Evolutionary conservation across 495 filamentous ascomycete species (phyloP).

Genomic region (Schizothecium vesticola): DNA sequence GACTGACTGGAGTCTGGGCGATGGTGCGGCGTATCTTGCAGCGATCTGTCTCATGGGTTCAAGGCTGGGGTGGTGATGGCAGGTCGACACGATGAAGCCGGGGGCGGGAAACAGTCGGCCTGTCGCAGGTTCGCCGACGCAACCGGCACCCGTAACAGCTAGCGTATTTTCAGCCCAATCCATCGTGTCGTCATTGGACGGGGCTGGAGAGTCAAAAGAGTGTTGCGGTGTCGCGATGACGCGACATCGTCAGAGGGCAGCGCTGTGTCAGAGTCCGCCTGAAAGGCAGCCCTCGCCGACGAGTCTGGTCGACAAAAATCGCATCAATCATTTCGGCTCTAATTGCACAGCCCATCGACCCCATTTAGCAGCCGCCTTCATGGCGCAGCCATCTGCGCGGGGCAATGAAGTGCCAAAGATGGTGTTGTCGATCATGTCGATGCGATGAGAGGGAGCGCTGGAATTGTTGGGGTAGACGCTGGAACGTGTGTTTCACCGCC

Average conservation of each 20-base stretch:
- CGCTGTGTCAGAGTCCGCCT: not conserved
- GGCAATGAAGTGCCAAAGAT: not conserved
- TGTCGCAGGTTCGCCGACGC: not conserved
- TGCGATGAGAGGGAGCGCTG: not conserved
- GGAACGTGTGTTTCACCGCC: no score
- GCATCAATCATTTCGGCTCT: not conserved
- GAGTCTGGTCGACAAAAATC: not conserved
- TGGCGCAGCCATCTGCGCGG: not conserved
- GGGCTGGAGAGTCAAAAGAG: not conserved
- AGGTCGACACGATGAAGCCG: not conserved
- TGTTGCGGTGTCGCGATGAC: not conserved
- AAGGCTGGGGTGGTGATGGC: not conserved
- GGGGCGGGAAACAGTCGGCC: not conserved
- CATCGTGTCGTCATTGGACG: not conserved
- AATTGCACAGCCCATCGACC: not conserved
- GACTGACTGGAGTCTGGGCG: not conserved
- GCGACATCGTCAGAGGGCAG: not conserved
- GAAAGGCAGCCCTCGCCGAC: not conserved
- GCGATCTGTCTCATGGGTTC: not conserved
- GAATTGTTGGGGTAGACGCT: not conserved
- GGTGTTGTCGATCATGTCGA: not conserved
- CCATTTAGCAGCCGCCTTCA: not conserved
- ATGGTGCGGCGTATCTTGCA: not conserved
- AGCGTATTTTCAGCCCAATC: no score
- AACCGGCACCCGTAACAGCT: not conserved